A percentile compares a stretch with the other conserved stretches of the same genome.
Evolutionary conservation across 2,329 filamentous ascomycete species (phyloP).

Genomic region (Amesomyces nigricolor): DNA sequence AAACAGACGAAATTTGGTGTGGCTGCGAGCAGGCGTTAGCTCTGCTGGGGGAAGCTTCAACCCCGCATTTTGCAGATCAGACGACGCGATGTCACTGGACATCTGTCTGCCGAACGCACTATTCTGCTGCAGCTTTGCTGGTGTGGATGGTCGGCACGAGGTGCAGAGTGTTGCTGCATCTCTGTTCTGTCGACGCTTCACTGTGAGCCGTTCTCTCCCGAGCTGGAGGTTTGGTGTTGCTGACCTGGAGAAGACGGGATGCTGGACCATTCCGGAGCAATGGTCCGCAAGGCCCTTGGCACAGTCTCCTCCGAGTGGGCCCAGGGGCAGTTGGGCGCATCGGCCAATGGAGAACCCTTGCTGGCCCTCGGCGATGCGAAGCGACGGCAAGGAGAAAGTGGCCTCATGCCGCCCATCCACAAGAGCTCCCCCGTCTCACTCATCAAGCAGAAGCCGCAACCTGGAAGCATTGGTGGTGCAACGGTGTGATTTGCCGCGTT

Average conservation of each 20-base stretch:
- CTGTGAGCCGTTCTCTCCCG: too few relatives aligned
- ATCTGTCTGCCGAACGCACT: too few relatives aligned
- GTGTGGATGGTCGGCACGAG: too few relatives aligned
- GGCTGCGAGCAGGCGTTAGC: too few relatives aligned
- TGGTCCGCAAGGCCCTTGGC: not conserved
- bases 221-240: too few relatives aligned
- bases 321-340: constrained; percentile 5
- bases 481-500: constrained; percentile 4
- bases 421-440: not conserved
- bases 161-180: too few relatives aligned
- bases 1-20: too few relatives aligned
- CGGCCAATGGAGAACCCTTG: constrained; percentile 4
- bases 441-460: too few relatives aligned
- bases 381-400: constrained; percentile 12
- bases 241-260: too few relatives aligned
- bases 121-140: too few relatives aligned
- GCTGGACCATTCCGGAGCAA: not conserved
- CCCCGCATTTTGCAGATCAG: not conserved
- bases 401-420: constrained; percentile 13
- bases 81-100: not conserved
- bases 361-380: not conserved
- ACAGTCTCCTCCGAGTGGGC: not conserved
- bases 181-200: too few relatives aligned
- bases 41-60: not conserved
- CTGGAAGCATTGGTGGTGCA: constrained; percentile 2